A percentile compares a stretch with the other conserved stretches of the same genome.
Conservation (phyloP, 2,329 filamentous ascomycete species). For the Phialophora macrospora region DNA sequence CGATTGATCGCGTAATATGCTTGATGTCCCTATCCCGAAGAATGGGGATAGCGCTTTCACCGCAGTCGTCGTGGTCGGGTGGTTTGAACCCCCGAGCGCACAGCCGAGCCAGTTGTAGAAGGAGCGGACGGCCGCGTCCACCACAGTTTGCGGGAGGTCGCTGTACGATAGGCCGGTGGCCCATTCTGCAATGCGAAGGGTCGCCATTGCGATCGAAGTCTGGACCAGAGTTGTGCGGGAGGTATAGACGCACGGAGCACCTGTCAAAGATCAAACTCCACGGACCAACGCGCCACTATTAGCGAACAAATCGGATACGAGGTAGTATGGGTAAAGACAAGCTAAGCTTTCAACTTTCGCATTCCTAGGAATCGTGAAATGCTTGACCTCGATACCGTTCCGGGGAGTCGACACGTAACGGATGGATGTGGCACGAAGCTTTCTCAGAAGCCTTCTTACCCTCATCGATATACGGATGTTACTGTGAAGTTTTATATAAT, state of each 20-base stretch:
- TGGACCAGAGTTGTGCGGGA: not conserved
- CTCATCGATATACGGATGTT: not conserved
- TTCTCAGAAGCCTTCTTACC: not conserved
- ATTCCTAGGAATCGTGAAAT: not conserved
- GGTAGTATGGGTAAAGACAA: not conserved
- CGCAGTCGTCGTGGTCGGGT: slow-evolving; percentile 52
- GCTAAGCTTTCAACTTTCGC: not conserved
- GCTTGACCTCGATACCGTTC: not conserved
- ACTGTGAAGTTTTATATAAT: not conserved
- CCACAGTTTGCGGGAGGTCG: slow-evolving; percentile 50
- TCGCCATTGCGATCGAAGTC: slow-evolving; percentile 43
- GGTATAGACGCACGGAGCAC: not conserved
- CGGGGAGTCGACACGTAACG: too few relatives aligned
- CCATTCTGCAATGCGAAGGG: slow-evolving; percentile 56
- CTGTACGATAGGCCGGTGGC: slow-evolving; percentile 50
- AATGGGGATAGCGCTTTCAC: slow-evolving; percentile 46
- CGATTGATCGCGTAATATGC: slow-evolving; percentile 43
- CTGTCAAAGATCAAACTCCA: not conserved
- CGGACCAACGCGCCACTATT: not conserved
- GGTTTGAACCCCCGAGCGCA: slow-evolving; percentile 56
- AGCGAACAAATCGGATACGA: too few relatives aligned
- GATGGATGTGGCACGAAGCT: not conserved
- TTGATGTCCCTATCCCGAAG: slow-evolving; percentile 47
- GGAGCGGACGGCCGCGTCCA: slow-evolving; percentile 52
- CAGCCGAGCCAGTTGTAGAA: slow-evolving; percentile 63